These are phyloP conservation scores for Lithohypha guttulata DNA, from an alignment of 2,329 filamentous ascomycete species.

Conservation along the genomic window DNA sequence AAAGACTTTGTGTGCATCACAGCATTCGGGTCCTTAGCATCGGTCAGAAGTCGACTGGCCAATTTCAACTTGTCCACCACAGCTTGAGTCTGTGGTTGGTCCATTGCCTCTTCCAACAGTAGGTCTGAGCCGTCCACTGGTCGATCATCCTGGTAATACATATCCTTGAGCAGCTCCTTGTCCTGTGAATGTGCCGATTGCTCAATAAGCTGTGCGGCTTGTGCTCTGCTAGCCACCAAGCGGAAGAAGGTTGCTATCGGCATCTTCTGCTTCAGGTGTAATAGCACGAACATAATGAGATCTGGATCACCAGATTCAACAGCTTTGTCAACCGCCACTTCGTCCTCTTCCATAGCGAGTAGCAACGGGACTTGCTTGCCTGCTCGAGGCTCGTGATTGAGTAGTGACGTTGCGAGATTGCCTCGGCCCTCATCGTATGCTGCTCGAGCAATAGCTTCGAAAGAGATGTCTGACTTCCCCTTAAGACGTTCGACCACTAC, in stretches of 20 bases:
- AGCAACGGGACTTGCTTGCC: conserved; percentile 93
- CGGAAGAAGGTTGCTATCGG: conserved; percentile 88
- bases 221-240: conserved; percentile 71
- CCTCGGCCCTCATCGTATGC: conserved; percentile 89
- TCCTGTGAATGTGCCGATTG: conserved; percentile 71
- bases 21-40: conserved; percentile 63
- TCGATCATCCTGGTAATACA: conserved; percentile 95
- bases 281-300: conserved; percentile 76
- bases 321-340: conserved; percentile 88
- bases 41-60: conserved; percentile 69
- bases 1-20: conserved; percentile 61
- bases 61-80: conserved; percentile 80
- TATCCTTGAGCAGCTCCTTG: conserved; percentile 72
- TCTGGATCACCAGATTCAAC: conserved; percentile 94
- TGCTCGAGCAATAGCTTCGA: conserved; percentile 83
- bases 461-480: conserved; percentile 86
- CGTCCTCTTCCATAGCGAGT: conserved; percentile 89
- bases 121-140: conserved; percentile 79
- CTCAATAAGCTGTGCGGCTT: conserved; percentile 83
- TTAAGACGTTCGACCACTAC: conserved; percentile 77
- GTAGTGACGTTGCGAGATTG: conserved; percentile 76
- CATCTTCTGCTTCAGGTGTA: conserved; percentile 80
- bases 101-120: conserved; percentile 72
- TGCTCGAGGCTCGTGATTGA: conserved; percentile 87
- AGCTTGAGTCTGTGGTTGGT: conserved; percentile 57